Percentiles rank a stretch among this genome's conserved stretches.
phyloP scores from a whole-genome alignment of 1,284 basidiomycete genomes.

The Apiotrichum porosum region DNA sequence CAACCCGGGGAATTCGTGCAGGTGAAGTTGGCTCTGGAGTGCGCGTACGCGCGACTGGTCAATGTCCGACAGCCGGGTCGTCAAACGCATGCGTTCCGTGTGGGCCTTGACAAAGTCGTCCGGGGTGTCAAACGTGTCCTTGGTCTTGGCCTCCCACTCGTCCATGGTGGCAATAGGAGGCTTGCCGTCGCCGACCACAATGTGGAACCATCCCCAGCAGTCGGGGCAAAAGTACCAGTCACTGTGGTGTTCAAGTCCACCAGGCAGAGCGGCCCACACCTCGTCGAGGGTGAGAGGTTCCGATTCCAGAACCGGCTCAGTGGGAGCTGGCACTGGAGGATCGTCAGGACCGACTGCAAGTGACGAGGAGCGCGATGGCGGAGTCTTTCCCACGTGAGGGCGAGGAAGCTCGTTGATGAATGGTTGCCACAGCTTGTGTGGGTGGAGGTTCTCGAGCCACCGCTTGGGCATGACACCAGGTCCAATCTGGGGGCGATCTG shows the following conservation, averaged over 20 bases:
- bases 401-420: slow-evolving; percentile 26
- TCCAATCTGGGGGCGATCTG: slow-evolving; percentile 34
- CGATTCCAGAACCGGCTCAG: background rate
- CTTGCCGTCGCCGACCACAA: slow-evolving; percentile 17
- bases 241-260: slow-evolving; percentile 17
- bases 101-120: background rate
- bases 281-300: slow-evolving; percentile 16
- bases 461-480: slow-evolving; percentile 28
- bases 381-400: background rate
- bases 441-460: slow-evolving; percentile 27
- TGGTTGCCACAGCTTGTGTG: slow-evolving; percentile 32
- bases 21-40: slow-evolving; percentile 17
- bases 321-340: background rate
- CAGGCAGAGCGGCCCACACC: slow-evolving; percentile 35
- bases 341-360: background rate
- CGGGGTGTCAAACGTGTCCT: background rate
- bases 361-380: background rate
- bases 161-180: slow-evolving; percentile 15
- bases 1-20: slow-evolving; percentile 27
- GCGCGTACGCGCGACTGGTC: slow-evolving; percentile 9
- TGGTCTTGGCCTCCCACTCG: slow-evolving; percentile 18
- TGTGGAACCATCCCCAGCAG: slow-evolving; percentile 39
- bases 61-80: background rate
- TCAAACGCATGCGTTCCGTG: slow-evolving; percentile 5
- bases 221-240: slow-evolving; percentile 42